These are phyloP conservation scores for Alternaria gaisen DNA, from an alignment of 2,329 filamentous ascomycete species.

Conservation along the genomic window DNA sequence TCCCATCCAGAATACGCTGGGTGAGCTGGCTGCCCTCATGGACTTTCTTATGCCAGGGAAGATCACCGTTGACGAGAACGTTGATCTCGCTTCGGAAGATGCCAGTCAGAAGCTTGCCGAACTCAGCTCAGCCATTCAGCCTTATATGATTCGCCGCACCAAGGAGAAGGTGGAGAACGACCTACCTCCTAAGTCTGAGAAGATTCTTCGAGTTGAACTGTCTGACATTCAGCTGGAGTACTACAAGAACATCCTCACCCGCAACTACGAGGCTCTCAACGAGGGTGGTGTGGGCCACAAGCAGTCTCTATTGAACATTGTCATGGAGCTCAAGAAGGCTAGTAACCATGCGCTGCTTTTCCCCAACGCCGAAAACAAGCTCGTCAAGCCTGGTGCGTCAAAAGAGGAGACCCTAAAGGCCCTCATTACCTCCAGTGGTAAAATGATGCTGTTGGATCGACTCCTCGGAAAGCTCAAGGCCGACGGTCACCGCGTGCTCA, in stretches of 20 bases:
- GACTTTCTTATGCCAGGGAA: slow-evolving; percentile 98
- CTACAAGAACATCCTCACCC: slow-evolving; percentile 97
- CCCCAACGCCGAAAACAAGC: slow-evolving; percentile 87
- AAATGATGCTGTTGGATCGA: slow-evolving; percentile 98
- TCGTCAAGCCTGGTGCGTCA: slow-evolving; percentile 79
- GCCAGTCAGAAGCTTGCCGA: slow-evolving; percentile 88
- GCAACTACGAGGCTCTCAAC: slow-evolving; percentile 94
- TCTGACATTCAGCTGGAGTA: slow-evolving; percentile 97
- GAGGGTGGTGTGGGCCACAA: slow-evolving; percentile 91
- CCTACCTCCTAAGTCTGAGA: slow-evolving; percentile 94
- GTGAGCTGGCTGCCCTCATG: slow-evolving; percentile 89
- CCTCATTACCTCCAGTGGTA: slow-evolving; percentile 95
- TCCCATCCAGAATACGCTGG: slow-evolving; percentile 95
- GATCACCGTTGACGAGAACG: slow-evolving; percentile 87
- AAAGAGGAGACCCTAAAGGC: slow-evolving; percentile 92
- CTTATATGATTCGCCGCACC: slow-evolving; percentile 92
- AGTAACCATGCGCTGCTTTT: slow-evolving; percentile 99
- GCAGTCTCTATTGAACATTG: slow-evolving; percentile 94
- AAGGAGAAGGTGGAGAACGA: slow-evolving; percentile 98
- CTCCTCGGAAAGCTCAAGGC: slow-evolving; percentile 92
- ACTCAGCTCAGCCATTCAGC: slow-evolving; percentile 85
- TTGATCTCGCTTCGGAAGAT: slow-evolving; percentile 82
- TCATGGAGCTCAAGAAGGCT: slow-evolving; percentile 99
- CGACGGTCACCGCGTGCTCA: slow-evolving; percentile 93
- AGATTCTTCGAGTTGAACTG: slow-evolving; percentile 97